A percentile compares a stretch with the other conserved stretches of the same genome.
phyloP scores from a whole-genome alignment of 1,284 basidiomycete genomes.

The Agroathelia rolfsii region DNA sequence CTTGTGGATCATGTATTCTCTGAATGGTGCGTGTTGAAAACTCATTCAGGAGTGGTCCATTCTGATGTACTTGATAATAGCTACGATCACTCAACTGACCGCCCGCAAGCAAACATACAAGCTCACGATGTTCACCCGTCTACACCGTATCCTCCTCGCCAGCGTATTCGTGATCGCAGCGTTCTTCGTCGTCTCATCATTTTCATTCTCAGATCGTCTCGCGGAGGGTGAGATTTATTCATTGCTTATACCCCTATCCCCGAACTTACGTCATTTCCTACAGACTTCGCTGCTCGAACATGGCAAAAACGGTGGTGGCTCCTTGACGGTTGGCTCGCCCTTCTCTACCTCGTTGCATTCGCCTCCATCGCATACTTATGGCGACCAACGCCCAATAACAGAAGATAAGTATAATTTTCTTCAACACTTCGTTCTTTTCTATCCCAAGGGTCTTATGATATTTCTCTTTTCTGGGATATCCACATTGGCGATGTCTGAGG shows the following conservation, averaged over 20 bases:
- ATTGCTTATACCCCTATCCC: too few relatives aligned
- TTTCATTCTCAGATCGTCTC: conserved; percentile 84
- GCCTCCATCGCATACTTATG: conserved; percentile 82
- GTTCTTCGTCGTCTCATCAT: conserved; percentile 89
- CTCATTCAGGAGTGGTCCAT: too few relatives aligned
- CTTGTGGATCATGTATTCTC: conserved; percentile 89
- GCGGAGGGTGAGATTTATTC: conserved; percentile 60
- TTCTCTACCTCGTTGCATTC: conserved; percentile 81
- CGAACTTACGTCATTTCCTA: too few relatives aligned
- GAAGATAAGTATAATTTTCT: conserved; percentile 52
- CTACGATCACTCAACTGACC: conserved; percentile 77
- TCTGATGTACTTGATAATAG: conserved; percentile 35
- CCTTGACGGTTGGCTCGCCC: conserved; percentile 86
- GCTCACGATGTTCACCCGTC: conserved; percentile 74
- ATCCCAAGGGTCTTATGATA: conserved; percentile 7
- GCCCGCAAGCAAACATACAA: conserved; percentile 84
- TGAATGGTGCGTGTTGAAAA: conserved; percentile 74
- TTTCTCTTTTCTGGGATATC: conserved; percentile 26
- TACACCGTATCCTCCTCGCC: conserved; percentile 83
- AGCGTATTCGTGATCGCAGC: conserved; percentile 77
- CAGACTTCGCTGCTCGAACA: conserved; percentile 88
- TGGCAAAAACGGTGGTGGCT: conserved; percentile 95
- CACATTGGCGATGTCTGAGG: conserved; percentile 78
- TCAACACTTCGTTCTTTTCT: too few relatives aligned
- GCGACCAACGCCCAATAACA: conserved; percentile 88